Evolutionary conservation across 371 early-diverging fungal genomes (phyloP).

Genomic region (Mortierella sp.): DNA sequence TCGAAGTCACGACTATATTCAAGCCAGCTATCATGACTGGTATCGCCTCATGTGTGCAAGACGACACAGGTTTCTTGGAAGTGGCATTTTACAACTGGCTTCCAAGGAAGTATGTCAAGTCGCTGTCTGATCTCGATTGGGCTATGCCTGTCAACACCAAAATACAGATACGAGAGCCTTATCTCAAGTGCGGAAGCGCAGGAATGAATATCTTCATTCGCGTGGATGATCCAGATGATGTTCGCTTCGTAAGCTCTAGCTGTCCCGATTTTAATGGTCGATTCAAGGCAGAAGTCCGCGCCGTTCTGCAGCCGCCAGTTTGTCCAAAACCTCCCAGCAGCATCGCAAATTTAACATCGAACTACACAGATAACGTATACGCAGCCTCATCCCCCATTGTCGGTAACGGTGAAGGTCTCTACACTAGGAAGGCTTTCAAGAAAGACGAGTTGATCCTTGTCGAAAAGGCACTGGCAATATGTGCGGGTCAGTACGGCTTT

Average conservation of each 20-base stretch:
- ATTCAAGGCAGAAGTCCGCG: background rate
- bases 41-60: conserved; percentile 12
- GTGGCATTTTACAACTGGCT: conserved; percentile 16
- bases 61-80: conserved; percentile 7
- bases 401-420: conserved; percentile 12
- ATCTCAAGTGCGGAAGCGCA: conserved; percentile 10
- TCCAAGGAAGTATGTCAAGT: conserved; percentile 9
- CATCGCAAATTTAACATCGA: background rate
- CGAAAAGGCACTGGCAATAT: conserved; percentile 8
- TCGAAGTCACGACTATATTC: conserved; percentile 1
- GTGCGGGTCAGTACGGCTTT: background rate
- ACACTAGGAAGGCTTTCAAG: background rate
- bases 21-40: conserved; percentile 8
- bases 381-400: background rate
- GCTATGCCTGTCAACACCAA: conserved; percentile 4
- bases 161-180: conserved; percentile 6
- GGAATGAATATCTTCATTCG: conserved; percentile 6
- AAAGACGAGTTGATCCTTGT: conserved; percentile 6
- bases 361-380: background rate
- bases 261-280: background rate
- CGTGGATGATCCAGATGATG: conserved; percentile 9
- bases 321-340: background rate
- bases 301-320: background rate
- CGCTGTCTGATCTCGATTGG: conserved; percentile 14
- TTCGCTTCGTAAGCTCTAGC: background rate